phyloP scores from a whole-genome alignment of 2,329 filamentous ascomycete species.

The Fusarium incarnatum region DNA sequence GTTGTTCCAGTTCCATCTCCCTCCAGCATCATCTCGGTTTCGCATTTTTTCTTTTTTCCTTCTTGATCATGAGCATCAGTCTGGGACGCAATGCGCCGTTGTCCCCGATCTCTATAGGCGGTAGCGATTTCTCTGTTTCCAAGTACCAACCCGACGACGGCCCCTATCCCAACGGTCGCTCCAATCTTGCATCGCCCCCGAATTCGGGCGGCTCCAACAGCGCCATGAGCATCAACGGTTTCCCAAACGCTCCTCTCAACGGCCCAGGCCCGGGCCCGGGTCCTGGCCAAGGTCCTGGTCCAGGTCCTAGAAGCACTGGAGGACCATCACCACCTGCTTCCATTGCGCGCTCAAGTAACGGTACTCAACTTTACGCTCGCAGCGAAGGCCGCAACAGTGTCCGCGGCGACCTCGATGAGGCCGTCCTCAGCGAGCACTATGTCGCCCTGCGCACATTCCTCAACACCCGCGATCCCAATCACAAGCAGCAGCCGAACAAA shows the following conservation, averaged over 20 bases:
- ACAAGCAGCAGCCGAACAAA: conserved; percentile 81
- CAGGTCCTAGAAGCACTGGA: conserved; percentile 67
- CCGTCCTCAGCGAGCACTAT: conserved; percentile 83
- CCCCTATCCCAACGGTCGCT: conserved; percentile 65
- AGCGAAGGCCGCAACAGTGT: conserved; percentile 71
- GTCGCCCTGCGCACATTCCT: conserved; percentile 81
- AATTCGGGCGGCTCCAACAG: conserved; percentile 72
- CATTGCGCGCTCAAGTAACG: conserved; percentile 85
- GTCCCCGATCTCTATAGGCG: conserved; percentile 85
- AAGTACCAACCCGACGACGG: conserved; percentile 71
- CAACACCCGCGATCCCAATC: conserved; percentile 79
- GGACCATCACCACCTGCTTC: conserved; percentile 89
- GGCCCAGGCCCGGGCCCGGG: conserved; percentile 57
- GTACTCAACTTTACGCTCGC: conserved; percentile 73
- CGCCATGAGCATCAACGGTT: conserved; percentile 70
- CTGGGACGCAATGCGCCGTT: conserved; percentile 78
- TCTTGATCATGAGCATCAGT: conserved; percentile 67
- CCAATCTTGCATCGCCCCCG: conserved; percentile 75
- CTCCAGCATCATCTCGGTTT: conserved; percentile 43
- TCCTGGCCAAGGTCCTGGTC: conserved; percentile 59
- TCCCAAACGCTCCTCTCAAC: conserved; percentile 54
- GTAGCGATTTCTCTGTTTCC: conserved; percentile 83
- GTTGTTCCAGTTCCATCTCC: conserved; percentile 41
- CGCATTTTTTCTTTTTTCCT: conserved; percentile 31
- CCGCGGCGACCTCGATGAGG: conserved; percentile 70